phyloP scores from a whole-genome alignment of 139 green algal species.

The Desmodesmus armatus region DNA sequence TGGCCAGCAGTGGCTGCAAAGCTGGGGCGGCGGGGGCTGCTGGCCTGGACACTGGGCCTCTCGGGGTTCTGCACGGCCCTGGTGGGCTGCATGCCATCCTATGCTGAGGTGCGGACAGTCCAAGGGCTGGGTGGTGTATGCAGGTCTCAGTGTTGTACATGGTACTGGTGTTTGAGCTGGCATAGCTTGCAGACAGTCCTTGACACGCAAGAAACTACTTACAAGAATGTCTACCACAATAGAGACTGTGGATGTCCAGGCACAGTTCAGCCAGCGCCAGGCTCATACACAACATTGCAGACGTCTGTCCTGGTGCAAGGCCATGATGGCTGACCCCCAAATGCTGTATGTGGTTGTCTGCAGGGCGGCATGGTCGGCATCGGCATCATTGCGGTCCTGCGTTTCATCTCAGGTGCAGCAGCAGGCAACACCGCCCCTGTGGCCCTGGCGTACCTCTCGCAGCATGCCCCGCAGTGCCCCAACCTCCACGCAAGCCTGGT shows the following conservation, averaged over 20 bases:
- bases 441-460: conserved; percentile 17
- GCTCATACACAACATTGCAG: no score
- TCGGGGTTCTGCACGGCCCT: conserved; percentile 19
- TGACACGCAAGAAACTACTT: no score
- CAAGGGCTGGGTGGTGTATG: no score
- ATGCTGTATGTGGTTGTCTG: not conserved
- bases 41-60: conserved; percentile 25
- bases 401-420: conserved; percentile 6
- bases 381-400: not conserved
- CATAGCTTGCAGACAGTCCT: no score
- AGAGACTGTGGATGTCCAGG: no score
- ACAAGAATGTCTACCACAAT: no score
- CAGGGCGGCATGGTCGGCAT: conserved; percentile 31
- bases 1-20: conserved; percentile 9
- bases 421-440: not conserved
- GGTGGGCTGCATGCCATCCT: conserved; percentile 37
- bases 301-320: not conserved
- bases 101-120: conserved; percentile 36
- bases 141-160: no score
- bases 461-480: conserved; percentile 21
- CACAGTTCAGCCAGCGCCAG: no score
- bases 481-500: conserved; percentile 29
- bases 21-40: not conserved
- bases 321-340: not conserved
- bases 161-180: no score